A percentile compares a stretch with the other conserved stretches of the same genome.
phyloP scores from a whole-genome alignment of 305 asterid species.

The Solanum hybrid region DNA sequence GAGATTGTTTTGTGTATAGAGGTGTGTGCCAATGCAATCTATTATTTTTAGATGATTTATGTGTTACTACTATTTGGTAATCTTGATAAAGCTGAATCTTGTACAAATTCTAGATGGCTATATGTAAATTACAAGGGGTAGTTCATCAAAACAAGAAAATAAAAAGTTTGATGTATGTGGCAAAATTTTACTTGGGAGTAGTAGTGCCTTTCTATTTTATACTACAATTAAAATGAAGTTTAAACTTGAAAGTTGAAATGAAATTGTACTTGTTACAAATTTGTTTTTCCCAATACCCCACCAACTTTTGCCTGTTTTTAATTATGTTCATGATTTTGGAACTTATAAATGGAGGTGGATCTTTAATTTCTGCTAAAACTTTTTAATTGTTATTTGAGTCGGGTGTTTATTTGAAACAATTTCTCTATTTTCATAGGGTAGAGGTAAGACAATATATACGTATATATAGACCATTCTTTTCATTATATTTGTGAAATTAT shows the following conservation, averaged over 20 bases:
- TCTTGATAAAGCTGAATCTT: neutral
- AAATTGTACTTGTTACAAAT: neutral
- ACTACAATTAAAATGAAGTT: neutral
- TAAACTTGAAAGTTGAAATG: neutral
- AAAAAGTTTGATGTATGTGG: neutral
- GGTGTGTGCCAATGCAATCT: neutral
- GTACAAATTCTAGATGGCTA: neutral
- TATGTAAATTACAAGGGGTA: neutral
- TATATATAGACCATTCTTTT: neutral
- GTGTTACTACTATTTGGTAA: neutral
- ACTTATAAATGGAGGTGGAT: neutral
- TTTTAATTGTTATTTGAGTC: neutral
- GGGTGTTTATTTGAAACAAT: accelerated
- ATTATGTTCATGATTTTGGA: neutral
- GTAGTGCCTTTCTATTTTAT: neutral
- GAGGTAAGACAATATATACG: neutral
- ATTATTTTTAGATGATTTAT: neutral
- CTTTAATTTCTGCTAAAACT: neutral
- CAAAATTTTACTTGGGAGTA: neutral
- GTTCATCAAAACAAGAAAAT: neutral
- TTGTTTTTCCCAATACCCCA: neutral
- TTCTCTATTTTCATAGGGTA: neutral
- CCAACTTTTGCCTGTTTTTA: neutral
- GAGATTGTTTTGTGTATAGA: neutral
- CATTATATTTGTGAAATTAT: neutral